These are phyloP conservation scores for Penicillium sp. DNA, from an alignment of 2,329 filamentous ascomycete species.

Conservation along the genomic window DNA sequence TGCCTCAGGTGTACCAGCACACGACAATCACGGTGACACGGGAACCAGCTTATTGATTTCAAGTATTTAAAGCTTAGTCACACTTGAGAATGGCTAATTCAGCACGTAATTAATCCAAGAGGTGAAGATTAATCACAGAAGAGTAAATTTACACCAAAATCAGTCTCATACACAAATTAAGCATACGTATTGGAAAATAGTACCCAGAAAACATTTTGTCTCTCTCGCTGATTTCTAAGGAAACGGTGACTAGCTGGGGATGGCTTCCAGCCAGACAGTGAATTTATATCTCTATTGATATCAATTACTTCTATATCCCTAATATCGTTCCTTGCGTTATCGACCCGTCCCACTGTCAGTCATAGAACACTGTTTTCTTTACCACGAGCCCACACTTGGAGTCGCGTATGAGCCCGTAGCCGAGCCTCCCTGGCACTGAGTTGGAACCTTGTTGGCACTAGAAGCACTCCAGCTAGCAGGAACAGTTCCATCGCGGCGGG, in stretches of 20 bases:
- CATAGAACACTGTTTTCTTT: neutral
- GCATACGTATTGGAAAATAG: too few relatives aligned
- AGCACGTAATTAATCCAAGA: neutral
- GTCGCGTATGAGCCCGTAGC: conserved; percentile 21
- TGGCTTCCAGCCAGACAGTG: neutral
- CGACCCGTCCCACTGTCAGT: neutral
- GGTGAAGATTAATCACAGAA: neutral
- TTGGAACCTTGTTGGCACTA: conserved; percentile 17
- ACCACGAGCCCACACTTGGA: conserved; percentile 17
- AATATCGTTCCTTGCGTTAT: neutral
- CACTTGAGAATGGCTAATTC: neutral
- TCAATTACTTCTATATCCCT: neutral
- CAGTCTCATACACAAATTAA: too few relatives aligned
- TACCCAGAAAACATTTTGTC: too few relatives aligned
- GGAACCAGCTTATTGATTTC: conserved; percentile 19
- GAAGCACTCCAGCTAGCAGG: conserved; percentile 20
- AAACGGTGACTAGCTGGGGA: too few relatives aligned
- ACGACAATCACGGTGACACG: conserved; percentile 25
- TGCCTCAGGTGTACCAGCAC: conserved; percentile 25
- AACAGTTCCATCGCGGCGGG: conserved; percentile 17
- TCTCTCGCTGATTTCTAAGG: too few relatives aligned
- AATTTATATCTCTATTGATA: neutral
- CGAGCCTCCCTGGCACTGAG: conserved; percentile 22
- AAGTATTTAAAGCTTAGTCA: too few relatives aligned
- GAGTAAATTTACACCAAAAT: neutral